A percentile compares a stretch with the other conserved stretches of the same genome.
Evolutionary conservation across 2,329 filamentous ascomycete species (phyloP).

Genomic region (Paramyrothecium roridum): DNA sequence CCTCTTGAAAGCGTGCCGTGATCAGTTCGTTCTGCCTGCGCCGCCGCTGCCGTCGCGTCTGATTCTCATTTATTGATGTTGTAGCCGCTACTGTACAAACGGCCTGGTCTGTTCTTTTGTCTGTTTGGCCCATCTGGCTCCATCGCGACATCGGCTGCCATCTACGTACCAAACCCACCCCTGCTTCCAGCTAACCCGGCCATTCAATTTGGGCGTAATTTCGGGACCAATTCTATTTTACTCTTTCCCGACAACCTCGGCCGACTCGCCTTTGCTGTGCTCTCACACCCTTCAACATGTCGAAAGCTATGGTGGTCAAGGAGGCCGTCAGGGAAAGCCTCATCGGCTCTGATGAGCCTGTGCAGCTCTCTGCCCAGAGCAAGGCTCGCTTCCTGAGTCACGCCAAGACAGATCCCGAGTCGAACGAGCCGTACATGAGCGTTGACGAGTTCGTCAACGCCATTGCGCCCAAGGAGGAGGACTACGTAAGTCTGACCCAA

Average conservation of each 20-base stretch:
- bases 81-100: not conserved
- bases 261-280: not conserved
- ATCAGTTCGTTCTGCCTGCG: not conserved
- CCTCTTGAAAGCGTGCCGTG: not conserved
- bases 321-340: slow-evolving; percentile 78
- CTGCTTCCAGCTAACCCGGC: not conserved
- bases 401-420: slow-evolving; percentile 70
- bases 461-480: slow-evolving; percentile 79
- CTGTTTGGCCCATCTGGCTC: not conserved
- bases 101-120: not conserved
- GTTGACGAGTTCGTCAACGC: slow-evolving; percentile 88
- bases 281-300: slow-evolving; percentile 22
- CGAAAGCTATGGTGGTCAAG: slow-evolving; percentile 50
- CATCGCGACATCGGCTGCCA: not conserved
- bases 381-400: slow-evolving; percentile 73
- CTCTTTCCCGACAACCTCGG: not conserved
- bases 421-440: slow-evolving; percentile 76
- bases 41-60: not conserved
- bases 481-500: slow-evolving; percentile 71
- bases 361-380: slow-evolving; percentile 69
- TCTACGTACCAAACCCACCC: not conserved
- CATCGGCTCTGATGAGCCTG: slow-evolving; percentile 57
- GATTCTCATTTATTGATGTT: not conserved
- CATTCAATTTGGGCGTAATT: not conserved
- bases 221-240: not conserved